phyloP scores from a whole-genome alignment of 2,329 filamentous ascomycete genomes.

The Fusarium musae region DNA sequence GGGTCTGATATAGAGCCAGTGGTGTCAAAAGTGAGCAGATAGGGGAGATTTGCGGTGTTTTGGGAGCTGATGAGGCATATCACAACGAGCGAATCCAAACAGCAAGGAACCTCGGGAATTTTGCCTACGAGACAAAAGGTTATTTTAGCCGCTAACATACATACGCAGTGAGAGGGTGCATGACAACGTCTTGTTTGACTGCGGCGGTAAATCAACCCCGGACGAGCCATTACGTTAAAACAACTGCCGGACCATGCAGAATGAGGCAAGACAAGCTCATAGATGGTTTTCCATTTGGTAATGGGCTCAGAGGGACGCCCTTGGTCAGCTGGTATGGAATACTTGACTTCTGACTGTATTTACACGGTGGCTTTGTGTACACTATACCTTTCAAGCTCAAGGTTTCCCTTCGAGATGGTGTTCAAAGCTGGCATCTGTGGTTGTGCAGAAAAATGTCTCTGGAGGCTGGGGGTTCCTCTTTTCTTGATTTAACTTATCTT shows the following conservation, averaged over 20 bases:
- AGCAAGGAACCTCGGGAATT: conserved; percentile 9
- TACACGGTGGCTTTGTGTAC: not conserved
- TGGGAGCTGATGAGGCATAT: conserved; percentile 18
- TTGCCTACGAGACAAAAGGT: conserved; percentile 38
- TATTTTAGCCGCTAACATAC: conserved; percentile 37
- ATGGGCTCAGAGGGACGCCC: conserved; percentile 44
- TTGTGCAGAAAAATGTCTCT: conserved; percentile 34
- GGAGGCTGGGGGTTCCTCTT: conserved; percentile 33
- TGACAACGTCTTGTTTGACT: conserved; percentile 21
- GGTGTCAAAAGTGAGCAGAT: conserved; percentile 41
- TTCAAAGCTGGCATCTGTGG: conserved; percentile 24
- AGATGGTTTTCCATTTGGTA: conserved; percentile 46
- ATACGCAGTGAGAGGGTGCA: not conserved
- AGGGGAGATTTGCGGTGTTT: conserved; percentile 28
- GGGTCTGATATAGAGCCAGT: conserved; percentile 13
- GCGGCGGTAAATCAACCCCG: conserved; percentile 30
- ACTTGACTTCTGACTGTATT: not conserved
- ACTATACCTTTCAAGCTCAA: conserved; percentile 7
- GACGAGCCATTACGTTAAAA: conserved; percentile 47
- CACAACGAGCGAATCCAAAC: conserved; percentile 19
- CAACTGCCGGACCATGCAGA: conserved; percentile 47
- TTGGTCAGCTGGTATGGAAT: conserved; percentile 24
- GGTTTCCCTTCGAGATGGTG: conserved; percentile 21
- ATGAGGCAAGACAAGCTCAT: conserved; percentile 43
- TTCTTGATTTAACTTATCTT: conserved; percentile 44